These are phyloP conservation scores for Eucalyptus guilfoylei DNA, from an alignment of 345 rosid genomes.

Conservation along the genomic window DNA sequence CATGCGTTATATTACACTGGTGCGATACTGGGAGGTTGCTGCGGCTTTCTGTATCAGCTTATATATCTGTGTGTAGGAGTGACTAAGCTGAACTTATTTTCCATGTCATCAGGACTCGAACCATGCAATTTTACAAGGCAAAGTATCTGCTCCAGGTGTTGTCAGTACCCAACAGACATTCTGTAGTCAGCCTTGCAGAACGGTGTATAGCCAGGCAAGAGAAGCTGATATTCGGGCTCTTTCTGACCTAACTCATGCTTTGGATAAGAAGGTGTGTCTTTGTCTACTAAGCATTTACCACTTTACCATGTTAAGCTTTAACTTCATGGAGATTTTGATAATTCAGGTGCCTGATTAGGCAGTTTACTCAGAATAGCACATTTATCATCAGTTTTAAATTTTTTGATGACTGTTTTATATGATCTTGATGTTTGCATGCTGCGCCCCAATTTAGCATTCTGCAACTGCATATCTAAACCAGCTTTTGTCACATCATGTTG, in stretches of 20 bases:
- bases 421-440: background rate
- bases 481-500: background rate
- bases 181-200: conserved; percentile 17
- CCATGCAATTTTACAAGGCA: conserved; percentile 17
- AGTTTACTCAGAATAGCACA: background rate
- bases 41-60: background rate
- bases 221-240: conserved; percentile 52
- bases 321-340: background rate
- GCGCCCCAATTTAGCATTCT: background rate
- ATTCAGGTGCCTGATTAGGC: background rate
- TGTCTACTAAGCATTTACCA: background rate
- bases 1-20: background rate
- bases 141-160: conserved; percentile 14
- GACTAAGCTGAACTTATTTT: background rate
- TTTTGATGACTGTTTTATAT: background rate
- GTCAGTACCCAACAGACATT: conserved; percentile 22
- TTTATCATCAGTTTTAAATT: background rate
- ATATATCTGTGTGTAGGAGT: background rate
- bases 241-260: conserved; percentile 30
- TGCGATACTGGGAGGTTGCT: background rate
- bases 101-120: conserved; percentile 11
- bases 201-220: conserved; percentile 28
- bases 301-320: background rate
- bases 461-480: background rate
- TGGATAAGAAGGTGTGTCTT: conserved; percentile 48